A percentile compares a stretch with the other conserved stretches of the same genome.
These are phyloP conservation scores for Parasitella parasitica DNA, from an alignment of 371 early-diverging fungal genomes.

Conservation along the genomic window DNA sequence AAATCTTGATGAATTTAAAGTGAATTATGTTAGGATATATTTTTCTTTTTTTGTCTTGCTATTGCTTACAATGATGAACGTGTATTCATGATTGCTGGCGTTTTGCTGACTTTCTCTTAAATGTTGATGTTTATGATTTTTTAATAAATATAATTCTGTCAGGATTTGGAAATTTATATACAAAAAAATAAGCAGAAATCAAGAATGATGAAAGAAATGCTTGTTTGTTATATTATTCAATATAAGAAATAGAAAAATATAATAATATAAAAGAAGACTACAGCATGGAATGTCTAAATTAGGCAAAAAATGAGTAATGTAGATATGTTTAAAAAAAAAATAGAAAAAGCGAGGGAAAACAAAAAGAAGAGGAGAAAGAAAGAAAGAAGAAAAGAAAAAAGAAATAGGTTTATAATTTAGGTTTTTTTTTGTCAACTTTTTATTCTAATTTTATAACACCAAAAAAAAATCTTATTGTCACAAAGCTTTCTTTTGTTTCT, in stretches of 20 bases:
- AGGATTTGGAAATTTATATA: background rate
- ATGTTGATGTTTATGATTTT: background rate
- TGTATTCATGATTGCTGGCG: background rate
- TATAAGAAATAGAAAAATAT: background rate
- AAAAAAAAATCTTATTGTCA: constrained; percentile 1
- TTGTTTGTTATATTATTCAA: background rate
- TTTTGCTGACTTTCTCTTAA: background rate
- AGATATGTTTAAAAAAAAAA: background rate
- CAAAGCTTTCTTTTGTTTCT: background rate
- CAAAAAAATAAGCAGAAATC: background rate
- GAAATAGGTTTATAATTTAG: background rate
- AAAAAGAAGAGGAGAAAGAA: background rate
- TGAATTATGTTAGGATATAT: background rate
- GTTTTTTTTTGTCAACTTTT: background rate
- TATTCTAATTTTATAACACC: background rate
- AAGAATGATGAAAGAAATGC: background rate
- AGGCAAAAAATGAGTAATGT: background rate
- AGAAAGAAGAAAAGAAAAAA: background rate
- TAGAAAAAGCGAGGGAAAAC: background rate
- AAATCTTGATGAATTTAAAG: constrained; percentile 27
- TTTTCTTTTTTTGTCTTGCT: background rate
- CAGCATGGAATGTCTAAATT: background rate
- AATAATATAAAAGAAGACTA: background rate
- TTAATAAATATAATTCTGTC: background rate
- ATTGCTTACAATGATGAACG: background rate